Base-by-base conservation (phyloP, 441 rosid species). In the Populus hybrid region DNA sequence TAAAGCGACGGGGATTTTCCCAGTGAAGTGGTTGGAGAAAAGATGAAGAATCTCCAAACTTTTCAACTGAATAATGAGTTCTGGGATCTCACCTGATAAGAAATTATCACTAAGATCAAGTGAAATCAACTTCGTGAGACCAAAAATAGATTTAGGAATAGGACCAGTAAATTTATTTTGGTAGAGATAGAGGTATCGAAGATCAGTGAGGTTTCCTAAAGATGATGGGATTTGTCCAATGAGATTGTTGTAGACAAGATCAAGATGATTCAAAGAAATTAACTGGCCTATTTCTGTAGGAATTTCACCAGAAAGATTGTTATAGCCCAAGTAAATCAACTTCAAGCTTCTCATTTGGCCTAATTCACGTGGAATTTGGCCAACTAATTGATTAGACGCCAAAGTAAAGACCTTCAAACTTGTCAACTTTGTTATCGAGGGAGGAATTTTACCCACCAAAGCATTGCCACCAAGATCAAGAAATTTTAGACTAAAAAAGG, bases 301-400 rank as follows among this genome's bases (percentile, higher is more conserved):
- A 78, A 95, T 91, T 84, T 82, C 86, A 1, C 97, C 95, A 0
- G 93, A 90, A 63, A 95, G 83, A 82, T 93, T 93, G 85, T 95
- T 95, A 79, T 95, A 92, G n/a, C 99, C 99, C 63, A 95, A 76
- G 83, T 95, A 95, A 65, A 95, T 84, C 99, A 92, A 95, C 80
- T 86, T 87, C 85, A 95, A 85, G 80, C 72, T 88, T 83, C 77
- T 87, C 84, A 93, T 68, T 70, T 61, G 81, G 67, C 91, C 88
- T 75, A 95, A 11, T 76, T 83, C 89, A 8, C 2, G 64, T 1
- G 97, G 93, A 76, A 95, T 77, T 78, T 24, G 78, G 23, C 97
- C 98, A 8, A 76, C 84, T 80, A 95, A 78, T 50, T 90, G 93
- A 88, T 95, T 95, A 26, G 97, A 91, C 66, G 95, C 93, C 79